Evolutionary conservation across 805 yeast genomes (phyloP), one percentile per base, ranked within the genome.

Genomic region (Metschnikowia dekortorum): DNA sequence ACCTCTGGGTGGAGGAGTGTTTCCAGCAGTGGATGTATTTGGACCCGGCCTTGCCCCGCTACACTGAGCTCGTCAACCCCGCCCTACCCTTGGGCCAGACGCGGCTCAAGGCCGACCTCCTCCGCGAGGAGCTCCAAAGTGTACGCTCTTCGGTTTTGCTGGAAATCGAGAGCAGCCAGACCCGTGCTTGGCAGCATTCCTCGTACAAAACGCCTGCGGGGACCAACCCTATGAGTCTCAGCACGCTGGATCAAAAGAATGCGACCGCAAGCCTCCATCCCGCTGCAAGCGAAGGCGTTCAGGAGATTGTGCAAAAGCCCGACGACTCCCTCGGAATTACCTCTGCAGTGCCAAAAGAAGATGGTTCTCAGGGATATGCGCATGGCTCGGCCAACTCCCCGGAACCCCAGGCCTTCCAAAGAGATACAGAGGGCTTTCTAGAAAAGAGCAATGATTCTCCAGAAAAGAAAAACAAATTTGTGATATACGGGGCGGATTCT

Each of bases 1-100:
- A 89, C 66, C 61, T 84, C 11, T 92, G 99, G 99, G 67, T 92
- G 11, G 98, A 92, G 61, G 91, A 87, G 48, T 79, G 89, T 39
- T 92, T 76, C 53, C 57, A 67, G 9, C 66, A 75, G 42, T 87
- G 94, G 91, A 69, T 67, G 46, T 56, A 74, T 5, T 75, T 78
- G 56, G 80, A 82, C 36, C 75, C 65, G 4, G 58, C 68, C 0
- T 60, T 65, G 13, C 73, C 79, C 2, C 71, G 79, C 32, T 88
- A 80, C 64, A 62, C 8, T 30, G 30, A 32, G 18, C 5, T 42
- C 29, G 45, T n/a, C 30, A 8, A 9, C 8, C 45, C 45, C 4
- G 11, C 6, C n/a, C n/a, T n/a, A n/a, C 38, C 22, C 10, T 28
- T 42, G 37, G 45, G 45, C 3, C 30, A 42, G 11, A 42, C 45